Percentiles rank a stretch among this genome's conserved stretches.
These are phyloP conservation scores for Candida dubliniensis DNA, from an alignment of 1,139 yeast genomes.

Conservation along the genomic window DNA sequence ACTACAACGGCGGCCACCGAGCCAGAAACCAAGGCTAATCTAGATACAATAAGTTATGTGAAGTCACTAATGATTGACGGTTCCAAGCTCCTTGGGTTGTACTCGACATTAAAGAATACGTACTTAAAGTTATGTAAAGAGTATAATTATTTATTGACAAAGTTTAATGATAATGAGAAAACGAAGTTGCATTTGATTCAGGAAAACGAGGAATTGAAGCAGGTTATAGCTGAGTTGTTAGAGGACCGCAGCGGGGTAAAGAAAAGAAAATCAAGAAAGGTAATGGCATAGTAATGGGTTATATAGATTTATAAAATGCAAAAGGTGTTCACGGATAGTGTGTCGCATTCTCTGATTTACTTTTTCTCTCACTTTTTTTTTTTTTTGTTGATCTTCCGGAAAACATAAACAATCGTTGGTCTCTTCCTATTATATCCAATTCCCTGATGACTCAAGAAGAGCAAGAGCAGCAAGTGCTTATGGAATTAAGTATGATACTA, in stretches of 20 bases:
- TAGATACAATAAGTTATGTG: conserved; percentile 24
- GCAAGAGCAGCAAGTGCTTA: conserved; percentile 26
- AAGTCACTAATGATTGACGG: conserved; percentile 32
- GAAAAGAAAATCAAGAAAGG: conserved; percentile 8
- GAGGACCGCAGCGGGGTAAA: conserved; percentile 21
- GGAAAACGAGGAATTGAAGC: conserved; percentile 35
- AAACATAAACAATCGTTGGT: no score
- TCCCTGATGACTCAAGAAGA: conserved; percentile 1
- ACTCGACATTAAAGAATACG: conserved; percentile 34
- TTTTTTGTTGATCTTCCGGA: no score
- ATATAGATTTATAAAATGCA: neutral
- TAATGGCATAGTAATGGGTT: neutral
- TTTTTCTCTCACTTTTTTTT: neutral
- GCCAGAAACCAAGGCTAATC: conserved; percentile 10
- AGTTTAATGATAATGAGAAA: conserved; percentile 37
- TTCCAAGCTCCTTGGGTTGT: conserved; percentile 30
- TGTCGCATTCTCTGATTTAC: neutral
- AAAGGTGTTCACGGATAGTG: neutral
- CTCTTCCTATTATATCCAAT: neutral
- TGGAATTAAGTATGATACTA: conserved; percentile 35
- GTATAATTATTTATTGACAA: conserved; percentile 33
- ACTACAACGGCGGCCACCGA: neutral
- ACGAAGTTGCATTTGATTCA: conserved; percentile 34
- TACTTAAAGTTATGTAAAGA: conserved; percentile 39
- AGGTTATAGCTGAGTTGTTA: conserved; percentile 28